Percentiles rank a stretch among this genome's conserved stretches.
These are phyloP conservation scores for Ajuga chamaepitys DNA, from an alignment of 257 asterid genomes.

Conservation along the genomic window DNA sequence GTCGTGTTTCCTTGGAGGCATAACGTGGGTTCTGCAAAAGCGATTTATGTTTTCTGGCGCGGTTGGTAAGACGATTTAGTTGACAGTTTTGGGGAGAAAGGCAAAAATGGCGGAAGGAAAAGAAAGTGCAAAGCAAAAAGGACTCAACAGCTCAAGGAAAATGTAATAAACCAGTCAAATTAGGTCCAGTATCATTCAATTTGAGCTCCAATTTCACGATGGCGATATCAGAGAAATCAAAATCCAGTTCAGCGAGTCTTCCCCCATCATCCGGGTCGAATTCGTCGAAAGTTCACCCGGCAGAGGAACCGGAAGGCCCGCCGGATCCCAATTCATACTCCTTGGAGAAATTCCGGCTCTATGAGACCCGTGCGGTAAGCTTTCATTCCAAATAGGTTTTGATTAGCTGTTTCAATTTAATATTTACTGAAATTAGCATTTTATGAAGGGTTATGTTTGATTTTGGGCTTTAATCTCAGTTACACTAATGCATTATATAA, in stretches of 20 bases:
- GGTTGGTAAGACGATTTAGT: conserved; percentile 2
- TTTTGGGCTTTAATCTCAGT: neutral
- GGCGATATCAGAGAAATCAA: conserved; percentile 60
- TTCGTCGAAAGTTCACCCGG: conserved; percentile 49
- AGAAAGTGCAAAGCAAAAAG: neutral
- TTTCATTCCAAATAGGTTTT: neutral
- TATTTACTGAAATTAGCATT: neutral
- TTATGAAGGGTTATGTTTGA: conserved; percentile 6
- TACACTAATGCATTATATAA: too few species aligned
- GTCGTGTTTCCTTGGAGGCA: neutral
- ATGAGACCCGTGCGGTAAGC: conserved; percentile 82
- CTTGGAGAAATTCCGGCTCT: conserved; percentile 95
- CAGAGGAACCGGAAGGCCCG: conserved; percentile 46
- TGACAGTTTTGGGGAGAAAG: conserved; percentile 12
- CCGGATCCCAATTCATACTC: conserved; percentile 67
- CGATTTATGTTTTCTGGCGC: neutral
- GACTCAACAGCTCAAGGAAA: neutral
- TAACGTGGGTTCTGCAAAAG: neutral
- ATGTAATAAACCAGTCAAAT: conserved; percentile 9
- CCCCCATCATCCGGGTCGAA: conserved; percentile 33
- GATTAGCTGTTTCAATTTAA: conserved; percentile 8
- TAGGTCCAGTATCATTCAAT: conserved; percentile 10
- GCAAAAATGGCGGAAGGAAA: conserved; percentile 29
- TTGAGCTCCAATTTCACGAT: conserved; percentile 22
- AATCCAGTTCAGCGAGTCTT: conserved; percentile 40